Base-by-base conservation (phyloP, 2,329 filamentous ascomycete species). In the Sclerotinia borealis region DNA sequence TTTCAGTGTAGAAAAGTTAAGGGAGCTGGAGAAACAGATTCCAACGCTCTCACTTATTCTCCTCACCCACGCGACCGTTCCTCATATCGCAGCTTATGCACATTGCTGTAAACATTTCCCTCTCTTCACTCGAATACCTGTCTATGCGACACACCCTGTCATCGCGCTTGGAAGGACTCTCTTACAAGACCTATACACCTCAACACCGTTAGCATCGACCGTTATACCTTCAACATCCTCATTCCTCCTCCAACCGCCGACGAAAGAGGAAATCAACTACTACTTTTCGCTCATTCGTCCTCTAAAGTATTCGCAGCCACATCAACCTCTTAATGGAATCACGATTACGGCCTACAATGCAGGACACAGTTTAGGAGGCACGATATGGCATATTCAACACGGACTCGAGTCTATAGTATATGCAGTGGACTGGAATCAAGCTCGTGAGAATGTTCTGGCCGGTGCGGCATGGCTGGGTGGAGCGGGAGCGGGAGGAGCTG, bases 331-430 rank as follows among this genome's bases (percentile, higher is more conserved):
- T 19, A 93, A 95, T 69, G 93, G 93, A 5, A 84, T 99, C 22
- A 96, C 92, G 2, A 91, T 99, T 68, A 99, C 95, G 0, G 95
- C 95, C 0, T 98, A 98, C 78, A 96, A 96, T 77, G 92, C 95
- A 9, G 95, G 95, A 67, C 93, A 97, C 74, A 97, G 93, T 0
- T 84, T 98, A 0, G 95, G 95, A 75, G 95, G 95, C 63, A 98
- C 95, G 29, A 96, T 99, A 79, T 99, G 95, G 95, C 93, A 98
- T 72, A 93, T 99, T 68, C 93, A 98, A 72, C 92, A 98, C 78
- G 92, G 93, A 0, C 83, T 97, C 73, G 95, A 99, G 75, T 97
- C 93, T 0, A 93, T 99, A 48, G 93, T 99, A 1, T 98, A 99
- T 72, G 93, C 95, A 0, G 91, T 97, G 22, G 93, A 98, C 73